These are phyloP conservation scores for Diaporthe batatas DNA, from an alignment of 2,329 filamentous ascomycete genomes.

Conservation along the genomic window DNA sequence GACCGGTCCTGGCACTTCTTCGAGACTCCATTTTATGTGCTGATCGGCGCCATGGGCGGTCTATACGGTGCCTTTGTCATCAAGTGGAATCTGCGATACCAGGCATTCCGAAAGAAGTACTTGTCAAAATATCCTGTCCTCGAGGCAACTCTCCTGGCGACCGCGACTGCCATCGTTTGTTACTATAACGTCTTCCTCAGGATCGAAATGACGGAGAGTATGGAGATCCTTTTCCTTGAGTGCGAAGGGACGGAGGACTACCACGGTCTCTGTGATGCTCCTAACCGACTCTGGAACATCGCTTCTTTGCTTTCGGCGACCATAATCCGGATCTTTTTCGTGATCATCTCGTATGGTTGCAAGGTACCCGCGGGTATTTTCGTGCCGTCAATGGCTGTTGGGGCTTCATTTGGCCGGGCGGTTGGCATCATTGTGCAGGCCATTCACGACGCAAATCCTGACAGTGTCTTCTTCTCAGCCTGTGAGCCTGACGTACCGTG, in stretches of 20 bases:
- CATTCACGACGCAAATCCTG: conserved; percentile 85
- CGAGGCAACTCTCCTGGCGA: conserved; percentile 87
- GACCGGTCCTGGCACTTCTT: conserved; percentile 99
- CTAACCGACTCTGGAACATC: conserved; percentile 83
- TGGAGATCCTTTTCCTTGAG: conserved; percentile 97
- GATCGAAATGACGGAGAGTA: conserved; percentile 99
- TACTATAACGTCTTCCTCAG: conserved; percentile 95
- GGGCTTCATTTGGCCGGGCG: conserved; percentile 91
- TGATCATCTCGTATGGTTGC: conserved; percentile 96
- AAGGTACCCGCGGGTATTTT: conserved; percentile 99
- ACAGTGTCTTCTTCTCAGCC: conserved; percentile 86
- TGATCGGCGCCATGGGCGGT: conserved; percentile 93
- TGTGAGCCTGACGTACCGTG: conserved; percentile 94
- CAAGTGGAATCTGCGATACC: conserved; percentile 93
- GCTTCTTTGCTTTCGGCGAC: conserved; percentile 84
- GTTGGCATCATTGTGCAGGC: conserved; percentile 95
- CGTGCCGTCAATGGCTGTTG: conserved; percentile 97
- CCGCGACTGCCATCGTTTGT: conserved; percentile 89
- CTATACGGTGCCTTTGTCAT: conserved; percentile 97
- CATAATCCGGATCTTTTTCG: conserved; percentile 82
- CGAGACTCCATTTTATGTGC: conserved; percentile 90
- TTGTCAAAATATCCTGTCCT: conserved; percentile 85
- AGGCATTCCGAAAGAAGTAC: conserved; percentile 95
- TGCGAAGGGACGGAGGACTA: conserved; percentile 92
- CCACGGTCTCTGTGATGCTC: conserved; percentile 85